phyloP scores from a whole-genome alignment of 257 asterid genomes.

The Lycium ferocissimum region DNA sequence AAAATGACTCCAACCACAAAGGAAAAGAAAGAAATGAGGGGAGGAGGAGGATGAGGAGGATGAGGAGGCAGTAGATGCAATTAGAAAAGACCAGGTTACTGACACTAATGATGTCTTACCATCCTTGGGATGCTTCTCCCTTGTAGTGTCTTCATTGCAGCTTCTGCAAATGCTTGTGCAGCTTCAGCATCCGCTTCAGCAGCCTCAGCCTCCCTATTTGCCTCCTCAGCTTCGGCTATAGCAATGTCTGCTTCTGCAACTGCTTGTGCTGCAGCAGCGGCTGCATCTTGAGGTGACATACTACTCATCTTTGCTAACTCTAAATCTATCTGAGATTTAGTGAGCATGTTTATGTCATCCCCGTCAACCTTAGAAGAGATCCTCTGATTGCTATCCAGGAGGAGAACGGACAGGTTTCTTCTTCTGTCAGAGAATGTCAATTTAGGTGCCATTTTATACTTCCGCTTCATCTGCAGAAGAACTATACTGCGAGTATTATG shows the following conservation, averaged over 20 bases:
- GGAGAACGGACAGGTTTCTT: slow-evolving; percentile 37
- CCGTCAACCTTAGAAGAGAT: slow-evolving; percentile 33
- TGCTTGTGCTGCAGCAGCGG: slow-evolving; percentile 61
- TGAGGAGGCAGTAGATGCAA: neutral
- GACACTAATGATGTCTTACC: slow-evolving; percentile 38
- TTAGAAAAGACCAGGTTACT: neutral
- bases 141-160: slow-evolving; percentile 42
- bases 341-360: slow-evolving; percentile 34
- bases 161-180: slow-evolving; percentile 51
- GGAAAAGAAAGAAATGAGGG: too few relatives aligned
- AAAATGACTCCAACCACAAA: too few relatives aligned
- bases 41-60: neutral
- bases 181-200: slow-evolving; percentile 72
- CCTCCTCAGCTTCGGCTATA: slow-evolving; percentile 63
- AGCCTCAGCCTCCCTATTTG: slow-evolving; percentile 59
- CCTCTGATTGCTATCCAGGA: slow-evolving; percentile 38
- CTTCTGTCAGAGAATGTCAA: slow-evolving; percentile 34
- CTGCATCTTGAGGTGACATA: slow-evolving; percentile 64
- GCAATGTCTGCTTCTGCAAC: slow-evolving; percentile 71
- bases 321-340: slow-evolving; percentile 42
- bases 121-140: slow-evolving; percentile 39
- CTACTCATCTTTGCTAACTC: slow-evolving; percentile 47
- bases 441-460: slow-evolving; percentile 36
- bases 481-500: neutral
- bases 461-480: slow-evolving; percentile 50